Evolutionary conservation across 352 stramenopile species (phyloP).

Genomic region (Thalassiosira mediterranea): DNA sequence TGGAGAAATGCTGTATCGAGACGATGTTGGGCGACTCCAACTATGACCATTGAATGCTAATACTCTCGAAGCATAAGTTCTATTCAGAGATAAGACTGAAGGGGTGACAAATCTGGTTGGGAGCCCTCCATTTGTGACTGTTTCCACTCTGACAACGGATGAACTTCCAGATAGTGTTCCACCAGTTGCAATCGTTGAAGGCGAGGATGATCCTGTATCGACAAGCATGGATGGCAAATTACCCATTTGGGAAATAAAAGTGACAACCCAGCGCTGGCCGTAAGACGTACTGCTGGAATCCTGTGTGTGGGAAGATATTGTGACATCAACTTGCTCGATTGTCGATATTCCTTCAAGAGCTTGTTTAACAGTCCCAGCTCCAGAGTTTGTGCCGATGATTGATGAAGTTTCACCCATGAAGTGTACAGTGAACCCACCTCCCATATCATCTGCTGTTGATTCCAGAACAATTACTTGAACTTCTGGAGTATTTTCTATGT

Average conservation of each 20-base stretch:
- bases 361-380: conserved; percentile 55
- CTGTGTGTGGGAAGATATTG: conserved; percentile 37
- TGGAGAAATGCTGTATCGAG: conserved; percentile 44
- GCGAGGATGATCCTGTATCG: conserved; percentile 50
- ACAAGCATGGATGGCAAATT: conserved; percentile 74
- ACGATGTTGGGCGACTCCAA: conserved; percentile 39
- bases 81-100: conserved; percentile 71
- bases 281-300: conserved; percentile 30
- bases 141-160: conserved; percentile 54
- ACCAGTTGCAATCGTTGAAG: conserved; percentile 59
- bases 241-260: conserved; percentile 66
- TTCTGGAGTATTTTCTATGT: conserved; percentile 57
- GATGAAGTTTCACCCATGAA: conserved; percentile 71
- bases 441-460: conserved; percentile 71
- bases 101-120: conserved; percentile 54
- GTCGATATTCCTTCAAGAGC: conserved; percentile 80
- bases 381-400: conserved; percentile 60
- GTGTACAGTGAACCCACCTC: conserved; percentile 75
- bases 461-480: conserved; percentile 81
- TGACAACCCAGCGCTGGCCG: conserved; percentile 72
- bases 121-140: conserved; percentile 45
- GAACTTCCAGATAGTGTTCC: conserved; percentile 54
- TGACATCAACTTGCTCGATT: conserved; percentile 68
- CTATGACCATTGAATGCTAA: conserved; percentile 88
- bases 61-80: conserved; percentile 87